Percentiles rank a stretch among this genome's conserved stretches.
Evolutionary conservation across 140 eudicot genomes (phyloP).

Genomic region (Ambrosia hybrid): DNA sequence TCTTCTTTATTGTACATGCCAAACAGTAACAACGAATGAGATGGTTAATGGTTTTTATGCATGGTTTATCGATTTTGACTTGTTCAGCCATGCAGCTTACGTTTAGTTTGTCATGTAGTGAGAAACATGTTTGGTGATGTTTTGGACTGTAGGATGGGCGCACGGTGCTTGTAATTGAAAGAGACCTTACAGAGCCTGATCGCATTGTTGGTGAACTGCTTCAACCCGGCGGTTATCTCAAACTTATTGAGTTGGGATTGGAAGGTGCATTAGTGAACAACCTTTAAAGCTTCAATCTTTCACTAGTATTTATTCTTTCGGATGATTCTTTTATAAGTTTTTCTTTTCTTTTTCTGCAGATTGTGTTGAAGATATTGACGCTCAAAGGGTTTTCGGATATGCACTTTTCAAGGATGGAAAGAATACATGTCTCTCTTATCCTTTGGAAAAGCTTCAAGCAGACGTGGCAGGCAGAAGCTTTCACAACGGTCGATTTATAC

Average conservation of each 20-base stretch:
- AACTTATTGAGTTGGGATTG: slow-evolving; percentile 74
- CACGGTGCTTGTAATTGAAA: slow-evolving; percentile 77
- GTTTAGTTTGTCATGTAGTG: slow-evolving; percentile 10
- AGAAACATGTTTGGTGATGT: slow-evolving; percentile 20
- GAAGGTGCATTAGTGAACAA: slow-evolving; percentile 50
- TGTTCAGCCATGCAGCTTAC: slow-evolving; percentile 5
- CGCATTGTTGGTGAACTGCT: slow-evolving; percentile 91
- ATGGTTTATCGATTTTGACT: too few species aligned
- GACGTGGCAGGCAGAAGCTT: slow-evolving; percentile 90
- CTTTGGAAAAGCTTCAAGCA: slow-evolving; percentile 67
- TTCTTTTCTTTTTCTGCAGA: slow-evolving; percentile 37
- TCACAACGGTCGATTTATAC: slow-evolving; percentile 89
- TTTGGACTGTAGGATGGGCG: slow-evolving; percentile 70
- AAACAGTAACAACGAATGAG: slow-evolving; percentile 26
- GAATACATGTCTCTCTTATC: slow-evolving; percentile 67
- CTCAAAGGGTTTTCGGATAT: slow-evolving; percentile 82
- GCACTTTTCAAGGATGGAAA: slow-evolving; percentile 94
- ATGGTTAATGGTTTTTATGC: not conserved
- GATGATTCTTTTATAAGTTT: slow-evolving; percentile 10
- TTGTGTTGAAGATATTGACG: slow-evolving; percentile 80
- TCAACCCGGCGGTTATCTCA: slow-evolving; percentile 96
- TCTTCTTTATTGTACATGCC: slow-evolving; percentile 9
- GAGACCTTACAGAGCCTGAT: slow-evolving; percentile 85
- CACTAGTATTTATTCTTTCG: not conserved
- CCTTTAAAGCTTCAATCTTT: slow-evolving; percentile 1